Conservation (phyloP, 192 early-diverging fungal species). For the Coemansia sp. region DNA sequence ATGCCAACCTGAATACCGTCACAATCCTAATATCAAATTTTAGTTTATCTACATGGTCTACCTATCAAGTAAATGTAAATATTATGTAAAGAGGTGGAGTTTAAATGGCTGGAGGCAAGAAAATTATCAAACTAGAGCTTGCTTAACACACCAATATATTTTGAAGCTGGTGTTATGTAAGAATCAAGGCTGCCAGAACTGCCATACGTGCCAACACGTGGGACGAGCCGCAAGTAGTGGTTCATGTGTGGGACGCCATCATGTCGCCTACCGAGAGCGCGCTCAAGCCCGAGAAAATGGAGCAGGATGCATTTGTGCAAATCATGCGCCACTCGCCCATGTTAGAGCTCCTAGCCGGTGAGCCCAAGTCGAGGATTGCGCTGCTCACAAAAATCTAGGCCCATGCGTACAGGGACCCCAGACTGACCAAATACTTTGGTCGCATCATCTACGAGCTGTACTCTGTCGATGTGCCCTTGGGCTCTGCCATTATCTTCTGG, state of each 20-base stretch:
- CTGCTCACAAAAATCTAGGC: conserved; percentile 84
- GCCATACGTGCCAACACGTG: conserved; percentile 57
- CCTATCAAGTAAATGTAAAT: no score
- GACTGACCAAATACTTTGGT: conserved; percentile 83
- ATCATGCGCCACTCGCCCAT: conserved; percentile 70
- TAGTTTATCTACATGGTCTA: no score
- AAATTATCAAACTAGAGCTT: no score
- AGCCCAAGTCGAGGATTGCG: conserved; percentile 68
- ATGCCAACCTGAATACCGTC: no score
- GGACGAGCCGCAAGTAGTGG: conserved; percentile 72
- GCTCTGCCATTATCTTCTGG: conserved; percentile 93
- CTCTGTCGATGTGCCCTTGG: conserved; percentile 86
- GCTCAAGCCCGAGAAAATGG: conserved; percentile 80
- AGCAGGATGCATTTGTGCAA: conserved; percentile 65
- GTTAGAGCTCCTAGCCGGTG: conserved; percentile 65
- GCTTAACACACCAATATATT: no score
- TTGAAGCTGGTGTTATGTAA: no score
- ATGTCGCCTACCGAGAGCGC: conserved; percentile 76
- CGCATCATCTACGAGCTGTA: conserved; percentile 80
- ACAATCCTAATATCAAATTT: no score
- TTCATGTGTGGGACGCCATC: conserved; percentile 82
- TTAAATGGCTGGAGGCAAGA: no score
- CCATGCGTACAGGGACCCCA: conserved; percentile 84
- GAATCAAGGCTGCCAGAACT: conserved; percentile 20
- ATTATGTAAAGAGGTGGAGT: no score